phyloP scores from a whole-genome alignment of 768 basidiomycete genomes.

The Melanogaster broomeanus region DNA sequence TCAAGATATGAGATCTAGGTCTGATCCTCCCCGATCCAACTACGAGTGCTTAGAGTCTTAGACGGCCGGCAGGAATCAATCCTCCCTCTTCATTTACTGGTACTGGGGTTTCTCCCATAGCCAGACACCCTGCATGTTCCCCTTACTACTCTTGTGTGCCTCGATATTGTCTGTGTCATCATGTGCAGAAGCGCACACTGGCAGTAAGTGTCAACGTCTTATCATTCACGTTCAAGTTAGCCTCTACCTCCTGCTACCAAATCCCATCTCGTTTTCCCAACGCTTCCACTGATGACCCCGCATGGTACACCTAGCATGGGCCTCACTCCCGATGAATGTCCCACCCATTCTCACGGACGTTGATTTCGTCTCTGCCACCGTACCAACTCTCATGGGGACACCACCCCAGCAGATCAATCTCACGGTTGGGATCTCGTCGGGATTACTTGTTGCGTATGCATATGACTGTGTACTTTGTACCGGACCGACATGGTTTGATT shows the following conservation, averaged over 20 bases:
- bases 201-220: slow-evolving; percentile 8
- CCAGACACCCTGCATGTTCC: background rate
- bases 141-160: background rate
- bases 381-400: slow-evolving; percentile 24
- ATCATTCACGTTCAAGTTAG: no score
- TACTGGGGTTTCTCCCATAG: no score
- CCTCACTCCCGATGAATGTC: slow-evolving; percentile 24
- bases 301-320: slow-evolving; percentile 25
- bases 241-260: no score
- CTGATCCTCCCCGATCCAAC: no score
- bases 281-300: slow-evolving; percentile 1
- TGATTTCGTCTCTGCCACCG: slow-evolving; percentile 11
- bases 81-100: no score
- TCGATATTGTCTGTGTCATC: slow-evolving; percentile 2
- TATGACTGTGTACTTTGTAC: slow-evolving; percentile 28
- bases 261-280: no score
- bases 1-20: no score
- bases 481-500: slow-evolving; percentile 21
- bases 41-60: no score
- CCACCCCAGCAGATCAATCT: slow-evolving; percentile 29
- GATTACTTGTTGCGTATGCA: slow-evolving; percentile 14
- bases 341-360: slow-evolving; percentile 13
- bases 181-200: slow-evolving; percentile 12
- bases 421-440: slow-evolving; percentile 20
- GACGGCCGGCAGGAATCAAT: no score